Evolutionary conservation across 495 filamentous ascomycete genomes (phyloP), one percentile per base, ranked within the genome.

Genomic region (Penicillium macrosclerotiorum): DNA sequence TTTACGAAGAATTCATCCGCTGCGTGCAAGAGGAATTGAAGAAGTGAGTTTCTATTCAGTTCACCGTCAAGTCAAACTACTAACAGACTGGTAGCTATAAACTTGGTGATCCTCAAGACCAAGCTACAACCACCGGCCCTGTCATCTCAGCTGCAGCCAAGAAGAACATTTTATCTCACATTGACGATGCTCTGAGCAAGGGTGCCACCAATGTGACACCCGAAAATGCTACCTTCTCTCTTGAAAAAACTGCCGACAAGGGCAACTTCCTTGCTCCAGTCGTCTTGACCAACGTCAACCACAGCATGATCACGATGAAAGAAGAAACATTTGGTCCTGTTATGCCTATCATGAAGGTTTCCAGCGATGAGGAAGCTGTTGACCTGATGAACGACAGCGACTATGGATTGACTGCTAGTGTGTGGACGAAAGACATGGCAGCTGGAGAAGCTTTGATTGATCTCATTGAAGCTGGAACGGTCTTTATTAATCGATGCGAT

Each of bases 261-360:
- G 90, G 90, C 23, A 96, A 95, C 71, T 96, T 84, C 59, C 77
- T 96, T 19, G 81, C 82, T 45, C 94, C 93, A 3, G 90, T 86
- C 6, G 80, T 98, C 29, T 73, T 98, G 36, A 86, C 80, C 8
- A 77, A 84, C 55, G 89, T 93, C 39, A 83, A 82, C 39, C 93
- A 96, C 63, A 70, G 69, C 52, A 98, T 98, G 93, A 63, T 65
- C 11, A 82, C 94, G 31, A 96, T 98, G 94, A 89, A 70, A 12
- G 90, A 97, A 31, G 93, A 98, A 69, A 97, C 93, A 0, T 98
- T 98, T 52, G 93, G 93, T 5, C 93, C 93, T 0, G 80, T 95
- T 22, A 92, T 98, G 55, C 88, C 93, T 5, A 81, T 98, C 5
- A 93, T 93, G 89, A 92, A 88, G 60, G 93, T 97, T 20, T 79